Base-by-base conservation (phyloP, 768 basidiomycete species). In the Naganishia onofrii region DNA sequence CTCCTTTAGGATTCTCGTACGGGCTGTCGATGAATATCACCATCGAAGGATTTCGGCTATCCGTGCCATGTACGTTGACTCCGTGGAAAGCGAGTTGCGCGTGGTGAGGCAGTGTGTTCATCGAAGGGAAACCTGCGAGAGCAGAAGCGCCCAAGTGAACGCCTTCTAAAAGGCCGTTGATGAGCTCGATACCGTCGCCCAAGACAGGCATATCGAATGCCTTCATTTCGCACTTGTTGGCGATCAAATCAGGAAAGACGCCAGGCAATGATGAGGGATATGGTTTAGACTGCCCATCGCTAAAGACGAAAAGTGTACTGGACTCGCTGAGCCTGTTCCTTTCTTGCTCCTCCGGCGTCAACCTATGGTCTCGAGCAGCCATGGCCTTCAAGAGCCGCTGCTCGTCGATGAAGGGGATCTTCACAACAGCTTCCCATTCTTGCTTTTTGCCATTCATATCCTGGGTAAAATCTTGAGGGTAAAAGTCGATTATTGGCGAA, bases 391-490 rank as follows among this genome's bases (percentile, higher is more conserved):
- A 82, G 26, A 99, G 79, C 64, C 92, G 84, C 13, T 82, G 74
- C 79, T 94, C 88, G 55, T 96, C 88, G 71, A 99, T 97, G 81
- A 99, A 99, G 0, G 96, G 96, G 74, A 99, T 97, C 83, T 98
- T 98, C 66, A 99, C 93, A 63, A 98, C 87, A 0, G 96, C 95
- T 80, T 99, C 96, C 96, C 96, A 99, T 29, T 97, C 95, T 74
- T 90, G 89, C 79, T 93, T 98, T 86, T 99, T 99, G 36, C 96
- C 96, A 74, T 99, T 98, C 77, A 96, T 82, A 82, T 99, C 96
- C 73, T 86, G 88, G 73, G 92, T 93, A 74, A 98, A 98, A 65
- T 93, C 88, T 19, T 84, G 73, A 2, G 96, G 96, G 79, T 99
- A 99, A 83, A 98, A 98, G 77, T 95, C 92, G 57, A 92, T 79